Evolutionary conservation across 2,329 filamentous ascomycete species (phyloP).

Genomic region (Celoporthe dispersa): DNA sequence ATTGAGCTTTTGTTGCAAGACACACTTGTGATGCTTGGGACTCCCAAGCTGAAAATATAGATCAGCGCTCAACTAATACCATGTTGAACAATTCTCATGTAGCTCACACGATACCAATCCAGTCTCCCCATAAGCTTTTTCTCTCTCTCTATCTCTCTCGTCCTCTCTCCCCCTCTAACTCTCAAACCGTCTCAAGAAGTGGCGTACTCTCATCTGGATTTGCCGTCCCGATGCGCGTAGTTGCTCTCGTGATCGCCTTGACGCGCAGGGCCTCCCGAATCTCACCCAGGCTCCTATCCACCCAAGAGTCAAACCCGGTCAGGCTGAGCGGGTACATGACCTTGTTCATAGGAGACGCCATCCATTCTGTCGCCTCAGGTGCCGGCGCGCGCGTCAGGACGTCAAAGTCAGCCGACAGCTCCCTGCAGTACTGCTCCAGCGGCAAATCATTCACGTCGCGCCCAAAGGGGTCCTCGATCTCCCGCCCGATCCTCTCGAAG

Average conservation of each 20-base stretch:
- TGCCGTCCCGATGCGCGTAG: not conserved
- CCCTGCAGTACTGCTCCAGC: conserved; percentile 4
- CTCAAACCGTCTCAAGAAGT: not conserved
- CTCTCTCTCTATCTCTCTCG: not conserved
- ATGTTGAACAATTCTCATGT: not conserved
- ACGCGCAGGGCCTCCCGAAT: conserved; percentile 13
- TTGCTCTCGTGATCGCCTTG: conserved; percentile 8
- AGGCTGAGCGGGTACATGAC: conserved; percentile 4
- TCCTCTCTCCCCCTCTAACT: too few species aligned
- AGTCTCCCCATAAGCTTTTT: not conserved
- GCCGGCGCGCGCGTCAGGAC: conserved; percentile 13
- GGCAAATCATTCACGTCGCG: conserved; percentile 16
- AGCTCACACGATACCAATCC: not conserved
- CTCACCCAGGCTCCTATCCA: conserved; percentile 6
- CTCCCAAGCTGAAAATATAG: not conserved
- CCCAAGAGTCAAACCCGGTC: conserved; percentile 11
- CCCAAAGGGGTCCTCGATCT: conserved; percentile 20
- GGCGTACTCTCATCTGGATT: not conserved
- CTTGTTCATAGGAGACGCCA: not conserved
- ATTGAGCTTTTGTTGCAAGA: not conserved
- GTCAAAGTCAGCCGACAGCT: conserved; percentile 11
- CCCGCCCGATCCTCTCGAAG: conserved; percentile 44
- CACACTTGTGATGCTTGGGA: not conserved
- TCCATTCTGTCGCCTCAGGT: conserved; percentile 2
- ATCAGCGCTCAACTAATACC: not conserved